Evolutionary conservation across 2,329 filamentous ascomycete species (phyloP).

Genomic region (Lachnellula cervina): DNA sequence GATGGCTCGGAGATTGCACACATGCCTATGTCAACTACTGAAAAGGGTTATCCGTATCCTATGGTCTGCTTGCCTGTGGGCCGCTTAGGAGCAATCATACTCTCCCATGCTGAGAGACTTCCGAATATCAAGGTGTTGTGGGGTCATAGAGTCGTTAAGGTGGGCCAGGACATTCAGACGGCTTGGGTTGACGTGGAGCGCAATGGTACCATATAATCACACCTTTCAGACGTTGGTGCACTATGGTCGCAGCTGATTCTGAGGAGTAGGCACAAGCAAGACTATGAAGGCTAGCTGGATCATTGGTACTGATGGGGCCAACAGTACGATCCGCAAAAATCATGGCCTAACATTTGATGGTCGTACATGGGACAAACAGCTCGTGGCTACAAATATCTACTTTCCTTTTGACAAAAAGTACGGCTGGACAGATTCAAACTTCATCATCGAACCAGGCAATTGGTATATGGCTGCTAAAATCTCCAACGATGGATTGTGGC

Average conservation of each 20-base stretch:
- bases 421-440: constrained; percentile 49
- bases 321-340: constrained; percentile 42
- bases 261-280: constrained; percentile 9
- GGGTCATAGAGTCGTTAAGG: constrained; percentile 42
- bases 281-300: constrained; percentile 47
- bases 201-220: constrained; percentile 18
- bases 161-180: constrained; percentile 42
- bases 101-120: constrained; percentile 34
- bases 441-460: constrained; percentile 58
- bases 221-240: too few relatives aligned
- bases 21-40: constrained; percentile 26
- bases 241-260: not conserved
- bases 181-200: constrained; percentile 45
- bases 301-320: constrained; percentile 52
- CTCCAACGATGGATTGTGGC: constrained; percentile 53
- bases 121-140: constrained; percentile 37
- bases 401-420: constrained; percentile 53
- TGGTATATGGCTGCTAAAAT: constrained; percentile 60
- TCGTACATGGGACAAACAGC: constrained; percentile 34
- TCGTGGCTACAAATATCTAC: constrained; percentile 54
- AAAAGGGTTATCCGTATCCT: constrained; percentile 28
- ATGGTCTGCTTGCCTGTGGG: constrained; percentile 42
- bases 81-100: constrained; percentile 38
- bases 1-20: constrained; percentile 33
- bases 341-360: constrained; percentile 42